Conservation (phyloP, 495 filamentous ascomycete genomes). For the Wilcoxina mikolae region DNA sequence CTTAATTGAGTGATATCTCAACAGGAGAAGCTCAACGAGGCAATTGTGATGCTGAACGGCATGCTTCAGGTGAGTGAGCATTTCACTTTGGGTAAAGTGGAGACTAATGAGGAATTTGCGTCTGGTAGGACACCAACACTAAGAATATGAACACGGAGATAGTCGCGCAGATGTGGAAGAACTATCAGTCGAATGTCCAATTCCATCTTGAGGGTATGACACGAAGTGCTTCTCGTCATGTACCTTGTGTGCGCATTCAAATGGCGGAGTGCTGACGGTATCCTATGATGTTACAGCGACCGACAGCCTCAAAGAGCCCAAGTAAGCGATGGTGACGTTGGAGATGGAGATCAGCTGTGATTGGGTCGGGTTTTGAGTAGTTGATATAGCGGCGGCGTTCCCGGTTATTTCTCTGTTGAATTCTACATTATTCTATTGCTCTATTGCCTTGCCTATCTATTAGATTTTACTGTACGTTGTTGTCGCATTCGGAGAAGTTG, state of each 20-base stretch:
- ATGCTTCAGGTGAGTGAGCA: constrained; percentile 53
- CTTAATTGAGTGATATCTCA: constrained; percentile 10
- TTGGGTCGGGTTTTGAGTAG: no score
- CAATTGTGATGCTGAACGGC: constrained; percentile 81
- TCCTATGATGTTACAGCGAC: constrained; percentile 43
- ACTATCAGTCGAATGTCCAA: constrained; percentile 93
- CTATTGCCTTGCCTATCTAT: no score
- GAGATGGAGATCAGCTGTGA: background rate
- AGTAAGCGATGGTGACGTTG: constrained; percentile 30
- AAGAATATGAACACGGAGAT: constrained; percentile 98
- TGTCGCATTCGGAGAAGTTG: no score
- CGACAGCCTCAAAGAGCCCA: constrained; percentile 68
- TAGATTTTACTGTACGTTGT: no score
- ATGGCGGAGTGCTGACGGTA: background rate
- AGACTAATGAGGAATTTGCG: background rate
- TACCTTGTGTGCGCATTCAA: background rate
- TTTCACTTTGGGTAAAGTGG: background rate
- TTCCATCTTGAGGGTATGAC: constrained; percentile 86
- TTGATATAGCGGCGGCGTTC: no score
- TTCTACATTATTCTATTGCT: no score
- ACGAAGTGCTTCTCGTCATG: background rate
- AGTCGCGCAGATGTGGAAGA: constrained; percentile 99
- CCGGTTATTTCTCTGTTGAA: no score
- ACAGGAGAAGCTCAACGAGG: constrained; percentile 95
- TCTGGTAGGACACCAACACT: constrained; percentile 74